Conservation (phyloP, 2,329 filamentous ascomycete species). For the Paradendryphiella salina region DNA sequence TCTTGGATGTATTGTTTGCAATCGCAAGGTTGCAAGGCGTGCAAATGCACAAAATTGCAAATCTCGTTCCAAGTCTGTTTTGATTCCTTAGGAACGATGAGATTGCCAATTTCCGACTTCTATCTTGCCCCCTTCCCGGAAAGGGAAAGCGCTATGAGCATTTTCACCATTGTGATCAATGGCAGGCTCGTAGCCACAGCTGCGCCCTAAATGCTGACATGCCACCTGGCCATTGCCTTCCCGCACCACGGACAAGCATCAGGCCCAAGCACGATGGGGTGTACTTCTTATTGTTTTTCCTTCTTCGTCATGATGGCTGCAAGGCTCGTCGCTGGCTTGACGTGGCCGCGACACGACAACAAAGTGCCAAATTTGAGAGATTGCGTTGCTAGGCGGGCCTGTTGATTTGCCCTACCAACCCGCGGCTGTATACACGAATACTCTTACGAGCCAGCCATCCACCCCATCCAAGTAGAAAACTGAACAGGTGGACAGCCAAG, state of each 20-base stretch:
- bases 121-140: not conserved
- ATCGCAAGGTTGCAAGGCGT: slow-evolving; percentile 9
- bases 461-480: too few relatives aligned
- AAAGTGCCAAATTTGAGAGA: slow-evolving; percentile 8
- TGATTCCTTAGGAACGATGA: slow-evolving; percentile 8
- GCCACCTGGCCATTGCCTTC: slow-evolving; percentile 5
- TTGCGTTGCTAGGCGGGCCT: slow-evolving; percentile 12
- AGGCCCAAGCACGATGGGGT: slow-evolving; percentile 10
- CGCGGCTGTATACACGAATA: not conserved
- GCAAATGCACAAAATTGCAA: slow-evolving; percentile 15
- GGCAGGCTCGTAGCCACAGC: slow-evolving; percentile 6
- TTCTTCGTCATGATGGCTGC: slow-evolving; percentile 6
- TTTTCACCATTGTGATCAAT: slow-evolving; percentile 10
- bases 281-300: slow-evolving; percentile 4
- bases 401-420: slow-evolving; percentile 8
- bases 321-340: slow-evolving; percentile 6
- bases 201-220: slow-evolving; percentile 13
- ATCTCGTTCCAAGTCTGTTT: slow-evolving; percentile 20
- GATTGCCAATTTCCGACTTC: slow-evolving; percentile 19
- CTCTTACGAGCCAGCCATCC: not conserved
- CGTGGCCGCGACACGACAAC: slow-evolving; percentile 6
- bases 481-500: too few relatives aligned
- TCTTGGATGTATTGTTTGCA: slow-evolving; percentile 6
- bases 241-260: slow-evolving; percentile 7
- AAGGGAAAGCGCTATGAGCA: slow-evolving; percentile 5